Evolutionary conservation across 2,329 filamentous ascomycete species (phyloP).

Genomic region (Fusarium ramigenum): DNA sequence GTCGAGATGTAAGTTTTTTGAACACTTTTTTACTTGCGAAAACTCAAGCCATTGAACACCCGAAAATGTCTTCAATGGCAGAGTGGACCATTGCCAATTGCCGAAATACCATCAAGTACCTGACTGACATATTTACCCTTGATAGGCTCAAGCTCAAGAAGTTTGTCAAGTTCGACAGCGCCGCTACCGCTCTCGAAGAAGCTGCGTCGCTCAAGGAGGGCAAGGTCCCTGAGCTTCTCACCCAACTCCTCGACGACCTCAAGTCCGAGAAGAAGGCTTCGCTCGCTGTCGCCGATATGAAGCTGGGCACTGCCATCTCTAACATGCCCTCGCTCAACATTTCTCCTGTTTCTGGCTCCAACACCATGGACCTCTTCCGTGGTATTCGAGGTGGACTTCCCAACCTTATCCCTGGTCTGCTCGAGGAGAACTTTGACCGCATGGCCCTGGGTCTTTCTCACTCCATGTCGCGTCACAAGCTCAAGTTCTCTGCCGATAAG

Average conservation of each 20-base stretch:
- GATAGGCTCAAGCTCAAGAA: constrained; percentile 90
- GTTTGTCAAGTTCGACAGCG: constrained; percentile 97
- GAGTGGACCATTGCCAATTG: constrained; percentile 12
- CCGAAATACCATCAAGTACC: background rate
- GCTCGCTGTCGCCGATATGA: constrained; percentile 91
- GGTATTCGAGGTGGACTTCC: constrained; percentile 91
- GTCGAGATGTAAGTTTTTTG: constrained; percentile 76
- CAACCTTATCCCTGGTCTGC: constrained; percentile 88
- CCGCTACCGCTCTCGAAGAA: constrained; percentile 89
- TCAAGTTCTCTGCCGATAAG: constrained; percentile 98
- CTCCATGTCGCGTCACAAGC: constrained; percentile 95
- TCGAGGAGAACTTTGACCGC: constrained; percentile 86
- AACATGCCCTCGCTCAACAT: constrained; percentile 90
- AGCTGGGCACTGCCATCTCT: constrained; percentile 90
- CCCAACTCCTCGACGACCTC: constrained; percentile 83
- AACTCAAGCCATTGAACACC: background rate
- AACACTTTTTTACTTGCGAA: constrained; percentile 9
- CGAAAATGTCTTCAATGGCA: constrained; percentile 7
- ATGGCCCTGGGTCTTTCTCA: constrained; percentile 97
- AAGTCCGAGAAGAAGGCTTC: constrained; percentile 99
- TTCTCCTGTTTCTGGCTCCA: constrained; percentile 74
- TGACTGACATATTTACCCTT: constrained; percentile 6
- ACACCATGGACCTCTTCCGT: constrained; percentile 84
- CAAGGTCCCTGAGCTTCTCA: constrained; percentile 90
- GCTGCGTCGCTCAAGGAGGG: constrained; percentile 88